Conservation (phyloP, 306 rosid genomes). For the Biancaea sappan region DNA sequence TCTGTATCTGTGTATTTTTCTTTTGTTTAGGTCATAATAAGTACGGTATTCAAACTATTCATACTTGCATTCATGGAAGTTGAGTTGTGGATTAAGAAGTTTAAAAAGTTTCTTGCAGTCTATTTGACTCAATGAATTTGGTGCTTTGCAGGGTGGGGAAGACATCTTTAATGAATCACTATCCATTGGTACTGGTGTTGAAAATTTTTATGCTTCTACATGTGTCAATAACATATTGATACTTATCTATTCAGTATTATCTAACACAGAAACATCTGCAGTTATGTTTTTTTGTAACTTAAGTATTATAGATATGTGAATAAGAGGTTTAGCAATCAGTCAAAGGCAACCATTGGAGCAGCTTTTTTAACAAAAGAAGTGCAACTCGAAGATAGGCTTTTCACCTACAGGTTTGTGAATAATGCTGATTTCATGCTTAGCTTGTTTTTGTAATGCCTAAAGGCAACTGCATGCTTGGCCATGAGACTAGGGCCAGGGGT, state of each 20-base stretch:
- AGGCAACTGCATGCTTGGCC: slow-evolving; percentile 8
- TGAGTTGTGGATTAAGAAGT: slow-evolving; percentile 16
- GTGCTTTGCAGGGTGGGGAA: slow-evolving; percentile 92
- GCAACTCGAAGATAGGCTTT: slow-evolving; percentile 98
- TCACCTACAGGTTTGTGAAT: slow-evolving; percentile 83
- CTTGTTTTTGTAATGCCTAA: slow-evolving; percentile 18
- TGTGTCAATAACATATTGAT: not conserved
- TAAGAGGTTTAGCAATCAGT: slow-evolving; percentile 97
- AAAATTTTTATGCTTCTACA: not conserved
- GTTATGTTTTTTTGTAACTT: slow-evolving; percentile 43
- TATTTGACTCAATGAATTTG: slow-evolving; percentile 1
- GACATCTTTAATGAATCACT: slow-evolving; percentile 99
- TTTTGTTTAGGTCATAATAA: slow-evolving; percentile 22
- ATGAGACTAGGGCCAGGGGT: not conserved
- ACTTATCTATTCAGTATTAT: not conserved
- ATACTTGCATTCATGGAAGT: slow-evolving; percentile 1
- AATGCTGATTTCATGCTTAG: not conserved
- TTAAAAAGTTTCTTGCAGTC: not conserved
- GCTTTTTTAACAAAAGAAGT: slow-evolving; percentile 96
- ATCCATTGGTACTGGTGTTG: slow-evolving; percentile 53
- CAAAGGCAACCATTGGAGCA: slow-evolving; percentile 98
- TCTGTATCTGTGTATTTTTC: not conserved
- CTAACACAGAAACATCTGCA: not conserved
- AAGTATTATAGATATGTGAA: slow-evolving; percentile 77
- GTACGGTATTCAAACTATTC: not conserved